Evolutionary conservation across 148 eudicot genomes (phyloP).

Genomic region (Cornus florida): DNA sequence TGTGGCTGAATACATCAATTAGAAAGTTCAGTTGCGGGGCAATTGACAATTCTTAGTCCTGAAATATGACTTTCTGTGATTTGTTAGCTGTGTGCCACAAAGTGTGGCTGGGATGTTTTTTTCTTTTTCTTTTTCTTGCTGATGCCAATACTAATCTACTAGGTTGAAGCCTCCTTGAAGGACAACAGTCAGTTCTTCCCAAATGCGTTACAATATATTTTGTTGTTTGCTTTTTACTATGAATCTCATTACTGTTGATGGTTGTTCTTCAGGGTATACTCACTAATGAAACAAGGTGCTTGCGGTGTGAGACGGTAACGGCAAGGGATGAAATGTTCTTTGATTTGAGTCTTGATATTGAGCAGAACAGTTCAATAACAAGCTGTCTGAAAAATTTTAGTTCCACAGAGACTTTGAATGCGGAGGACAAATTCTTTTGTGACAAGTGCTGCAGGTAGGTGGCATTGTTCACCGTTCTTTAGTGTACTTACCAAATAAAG

Average conservation of each 20-base stretch:
- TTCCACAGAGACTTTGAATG: constrained; percentile 86
- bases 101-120: background rate
- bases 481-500: background rate
- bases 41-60: background rate
- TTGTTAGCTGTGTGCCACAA: background rate
- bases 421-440: constrained; percentile 93
- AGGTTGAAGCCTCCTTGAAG: background rate
- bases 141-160: background rate
- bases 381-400: constrained; percentile 88
- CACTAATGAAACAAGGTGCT: constrained; percentile 86
- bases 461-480: background rate
- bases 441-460: constrained; percentile 88
- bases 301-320: constrained; percentile 84
- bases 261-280: constrained; percentile 62
- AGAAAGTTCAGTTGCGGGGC: background rate
- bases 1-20: background rate
- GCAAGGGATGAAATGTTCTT: constrained; percentile 89
- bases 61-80: background rate
- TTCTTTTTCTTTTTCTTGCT: background rate
- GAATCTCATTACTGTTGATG: background rate
- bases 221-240: background rate
- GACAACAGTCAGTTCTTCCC: background rate
- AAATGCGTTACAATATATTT: background rate
- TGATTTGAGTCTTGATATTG: constrained; percentile 88
- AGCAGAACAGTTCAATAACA: constrained; percentile 84